Conservation (phyloP, 148 eudicot genomes). For the Suaeda aralocaspica region DNA sequence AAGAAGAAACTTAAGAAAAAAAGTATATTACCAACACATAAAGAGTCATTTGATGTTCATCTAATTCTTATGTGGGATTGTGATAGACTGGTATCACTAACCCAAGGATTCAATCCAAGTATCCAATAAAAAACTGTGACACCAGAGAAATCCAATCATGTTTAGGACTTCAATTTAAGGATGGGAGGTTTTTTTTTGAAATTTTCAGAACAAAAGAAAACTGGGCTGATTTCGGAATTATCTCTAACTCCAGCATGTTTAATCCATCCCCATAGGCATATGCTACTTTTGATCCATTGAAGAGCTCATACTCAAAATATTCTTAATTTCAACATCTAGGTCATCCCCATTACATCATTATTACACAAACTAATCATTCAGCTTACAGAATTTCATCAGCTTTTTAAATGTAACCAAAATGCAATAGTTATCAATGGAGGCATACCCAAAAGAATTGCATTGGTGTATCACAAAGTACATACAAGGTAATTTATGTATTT, state of each 20-base stretch:
- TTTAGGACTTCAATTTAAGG: too few species aligned
- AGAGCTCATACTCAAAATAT: neutral
- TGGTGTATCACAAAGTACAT: neutral
- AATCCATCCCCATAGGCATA: neutral
- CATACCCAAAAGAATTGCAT: neutral
- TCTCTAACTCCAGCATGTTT: neutral
- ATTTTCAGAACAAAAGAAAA: too few species aligned
- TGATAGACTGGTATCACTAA: too few species aligned
- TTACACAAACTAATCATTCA: too few species aligned
- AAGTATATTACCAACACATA: too few species aligned
- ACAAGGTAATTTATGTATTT: neutral
- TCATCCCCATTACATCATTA: neutral
- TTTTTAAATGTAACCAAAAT: neutral
- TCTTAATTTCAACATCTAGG: neutral
- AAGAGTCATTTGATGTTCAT: too few species aligned
- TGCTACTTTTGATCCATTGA: neutral
- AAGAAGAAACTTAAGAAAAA: too few species aligned
- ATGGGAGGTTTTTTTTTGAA: too few species aligned
- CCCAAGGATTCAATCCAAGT: too few species aligned
- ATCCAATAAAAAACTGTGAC: too few species aligned
- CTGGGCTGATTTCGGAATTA: neutral
- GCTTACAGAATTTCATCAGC: neutral
- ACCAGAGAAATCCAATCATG: too few species aligned
- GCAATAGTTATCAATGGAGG: neutral
- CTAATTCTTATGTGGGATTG: too few species aligned